Evolutionary conservation across 176 grass and related monocot genomes (phyloP), one percentile per base, ranked within the genome.

Genomic region (Eremochloa ophiuroides): DNA sequence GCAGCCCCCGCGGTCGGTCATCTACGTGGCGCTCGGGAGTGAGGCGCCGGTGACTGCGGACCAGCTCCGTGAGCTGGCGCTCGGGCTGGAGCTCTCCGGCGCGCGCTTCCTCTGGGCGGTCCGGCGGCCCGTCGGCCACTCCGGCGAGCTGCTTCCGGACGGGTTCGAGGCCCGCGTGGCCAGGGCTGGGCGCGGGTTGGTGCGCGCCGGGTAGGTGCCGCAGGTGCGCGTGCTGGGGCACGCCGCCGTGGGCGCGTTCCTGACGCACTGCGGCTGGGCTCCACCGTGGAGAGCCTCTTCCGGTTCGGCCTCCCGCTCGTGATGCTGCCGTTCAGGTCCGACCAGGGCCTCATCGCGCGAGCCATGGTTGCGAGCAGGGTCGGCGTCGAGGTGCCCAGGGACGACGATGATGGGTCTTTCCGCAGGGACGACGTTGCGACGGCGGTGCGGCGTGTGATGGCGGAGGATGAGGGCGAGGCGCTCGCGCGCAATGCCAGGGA

Each of bases 191-290:
- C 47, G 56, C 5, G 83, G 56, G 3, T 14, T 41, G 23, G 65
- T 58, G 22, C 22, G 60, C 37, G 29, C 44, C 11, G 83, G 55
- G 16, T 90, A 84, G 88, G 80, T 82, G 17, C 89, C 89, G 15
- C 85, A 91, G 73, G 43, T 82, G 50, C 48, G 71, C 13, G 66
- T 91, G 26, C 69, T 88, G 8, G 65, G 38, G 20, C 89, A 91
- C 66, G 13, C 4, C 6, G 79, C 81, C 0, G 42, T 91, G 10
- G 85, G 81, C 23, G 89, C 51, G 16, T 87, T 91, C 89, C 58
- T 85, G 33, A 87, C 85, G 28, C 85, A 87, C 72, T 91, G 85
- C 16, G 81, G 85, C 7, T 81, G 56, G 80, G 89, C 38, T 91
- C 89, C 14, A 44, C 75, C 27, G 43, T 85, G n/a, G 82, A 91